Evolutionary conservation across 441 rosid genomes (phyloP), one percentile per base, ranked within the genome.

Genomic region (Brassica balearica): DNA sequence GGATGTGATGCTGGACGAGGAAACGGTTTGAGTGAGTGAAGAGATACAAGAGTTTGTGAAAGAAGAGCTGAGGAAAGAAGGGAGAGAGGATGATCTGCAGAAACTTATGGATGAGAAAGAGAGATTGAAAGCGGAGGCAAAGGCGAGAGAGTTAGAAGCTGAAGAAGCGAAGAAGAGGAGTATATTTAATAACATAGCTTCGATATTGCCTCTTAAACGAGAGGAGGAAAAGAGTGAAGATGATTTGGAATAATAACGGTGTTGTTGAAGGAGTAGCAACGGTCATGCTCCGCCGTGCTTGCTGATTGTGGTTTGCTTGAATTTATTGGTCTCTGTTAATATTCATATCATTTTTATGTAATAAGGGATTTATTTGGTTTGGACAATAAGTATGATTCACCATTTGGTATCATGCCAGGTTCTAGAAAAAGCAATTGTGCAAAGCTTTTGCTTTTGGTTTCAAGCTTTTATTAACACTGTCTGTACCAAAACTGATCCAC

Each of bases 71-170:
- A 80, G 85, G 72, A 93, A 89, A 74, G 97, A 76, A 60, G 96
- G 91, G 53, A 90, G 97, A 79, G 99, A 82, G 59, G 92, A 86
- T 8, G 96, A 95, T 53, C 72, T 90, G 78, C 76, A 82, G 23
- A 92, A 86, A 84, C 96, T 93, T 64, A 85, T 95, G 81, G 97
- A 88, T 67, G 93, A 89, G 73, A 95, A 95, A 82, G 95, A 89
- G 85, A 86, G 91, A 82, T 83, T 73, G 75, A 95, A 91, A 75
- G 99, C 93, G 6, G 98, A 95, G 85, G 99, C 96, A 29, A 89
- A 88, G 85, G 95, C 93, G 19, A 87, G 76, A 81, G 97, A 90
- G 84, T 81, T 63, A 0, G 96, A 87, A 81, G 96, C 85, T 38
- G 89, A 88, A 0, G 98, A 95, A 80, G 97, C 88, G 1, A 85